Conservation (phyloP, 768 basidiomycete genomes). For the Boletellus ananas region DNA sequence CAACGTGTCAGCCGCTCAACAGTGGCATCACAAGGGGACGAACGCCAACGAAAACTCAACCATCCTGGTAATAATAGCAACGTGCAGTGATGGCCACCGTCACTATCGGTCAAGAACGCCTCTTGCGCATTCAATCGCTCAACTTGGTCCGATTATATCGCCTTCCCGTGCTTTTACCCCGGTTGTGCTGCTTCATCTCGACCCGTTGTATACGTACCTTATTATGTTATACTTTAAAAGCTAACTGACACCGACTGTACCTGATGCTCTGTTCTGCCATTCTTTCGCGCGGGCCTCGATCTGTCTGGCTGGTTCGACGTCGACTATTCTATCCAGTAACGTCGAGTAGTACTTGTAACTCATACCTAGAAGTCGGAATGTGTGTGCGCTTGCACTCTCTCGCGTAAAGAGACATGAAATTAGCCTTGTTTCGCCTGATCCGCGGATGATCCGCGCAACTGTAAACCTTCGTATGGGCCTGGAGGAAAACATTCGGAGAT, state of each 20-base stretch:
- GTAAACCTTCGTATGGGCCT: conserved; percentile 16
- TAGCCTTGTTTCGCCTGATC: conserved; percentile 15
- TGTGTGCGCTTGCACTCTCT: conserved; percentile 3
- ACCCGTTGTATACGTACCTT: conserved; percentile 25
- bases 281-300: conserved; percentile 2
- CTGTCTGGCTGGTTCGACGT: conserved; percentile 5
- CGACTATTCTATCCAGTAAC: conserved; percentile 7
- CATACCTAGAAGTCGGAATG: conserved; percentile 3
- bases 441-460: conserved; percentile 26
- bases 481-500: conserved; percentile 25
- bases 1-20: conserved; percentile 17
- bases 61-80: conserved; percentile 7
- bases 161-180: conserved; percentile 2
- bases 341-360: conserved; percentile 5
- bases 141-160: conserved; percentile 9
- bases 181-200: conserved; percentile 17
- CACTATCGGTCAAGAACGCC: neutral
- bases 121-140: neutral
- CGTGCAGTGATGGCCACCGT: conserved; percentile 2
- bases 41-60: conserved; percentile 24
- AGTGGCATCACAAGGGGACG: conserved; percentile 15
- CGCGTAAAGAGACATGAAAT: conserved; percentile 9
- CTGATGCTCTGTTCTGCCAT: conserved; percentile 7
- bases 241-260: conserved; percentile 24
- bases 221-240: conserved; percentile 33